Conservation (phyloP, 2,329 filamentous ascomycete genomes). For the Metarhizium rileyi region DNA sequence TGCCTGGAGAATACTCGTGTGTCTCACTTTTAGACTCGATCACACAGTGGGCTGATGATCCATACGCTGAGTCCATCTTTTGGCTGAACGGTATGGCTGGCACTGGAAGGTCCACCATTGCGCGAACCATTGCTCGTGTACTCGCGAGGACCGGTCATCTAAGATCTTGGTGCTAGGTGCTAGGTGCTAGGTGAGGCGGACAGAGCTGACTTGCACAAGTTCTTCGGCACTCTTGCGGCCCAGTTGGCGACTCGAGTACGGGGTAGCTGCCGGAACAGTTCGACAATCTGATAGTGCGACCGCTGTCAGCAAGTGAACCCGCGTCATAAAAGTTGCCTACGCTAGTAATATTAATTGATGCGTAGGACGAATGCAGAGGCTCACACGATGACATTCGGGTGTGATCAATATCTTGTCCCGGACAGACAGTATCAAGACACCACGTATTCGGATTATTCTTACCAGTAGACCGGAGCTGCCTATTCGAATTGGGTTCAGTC, state of each 20-base stretch:
- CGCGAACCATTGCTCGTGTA: slow-evolving; percentile 17
- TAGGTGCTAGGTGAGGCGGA: slow-evolving; percentile 34
- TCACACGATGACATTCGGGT: slow-evolving; percentile 19
- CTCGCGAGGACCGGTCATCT: slow-evolving; percentile 11
- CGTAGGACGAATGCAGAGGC: slow-evolving; percentile 16
- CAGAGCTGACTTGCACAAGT: slow-evolving; percentile 21
- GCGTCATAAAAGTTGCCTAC: neutral
- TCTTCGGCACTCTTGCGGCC: slow-evolving; percentile 30
- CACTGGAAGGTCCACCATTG: slow-evolving; percentile 30
- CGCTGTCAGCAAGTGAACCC: slow-evolving; percentile 13
- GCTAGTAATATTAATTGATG: slow-evolving; percentile 26
- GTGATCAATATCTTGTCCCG: slow-evolving; percentile 16
- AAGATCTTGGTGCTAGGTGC: slow-evolving; percentile 28
- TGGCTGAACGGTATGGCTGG: slow-evolving; percentile 30
- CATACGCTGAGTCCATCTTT: slow-evolving; percentile 18
- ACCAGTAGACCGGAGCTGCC: slow-evolving; percentile 31
- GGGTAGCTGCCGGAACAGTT: slow-evolving; percentile 29
- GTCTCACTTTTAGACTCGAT: slow-evolving; percentile 18
- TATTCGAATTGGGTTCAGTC: slow-evolving; percentile 23
- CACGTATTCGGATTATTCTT: slow-evolving; percentile 24
- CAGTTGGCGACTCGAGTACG: slow-evolving; percentile 20
- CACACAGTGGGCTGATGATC: slow-evolving; percentile 16
- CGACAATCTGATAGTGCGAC: slow-evolving; percentile 27
- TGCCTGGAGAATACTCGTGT: slow-evolving; percentile 22
- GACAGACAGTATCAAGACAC: neutral